Base-by-base conservation (phyloP, 2,329 filamentous ascomycete species). In the Gnomoniopsis smithogilvyi region DNA sequence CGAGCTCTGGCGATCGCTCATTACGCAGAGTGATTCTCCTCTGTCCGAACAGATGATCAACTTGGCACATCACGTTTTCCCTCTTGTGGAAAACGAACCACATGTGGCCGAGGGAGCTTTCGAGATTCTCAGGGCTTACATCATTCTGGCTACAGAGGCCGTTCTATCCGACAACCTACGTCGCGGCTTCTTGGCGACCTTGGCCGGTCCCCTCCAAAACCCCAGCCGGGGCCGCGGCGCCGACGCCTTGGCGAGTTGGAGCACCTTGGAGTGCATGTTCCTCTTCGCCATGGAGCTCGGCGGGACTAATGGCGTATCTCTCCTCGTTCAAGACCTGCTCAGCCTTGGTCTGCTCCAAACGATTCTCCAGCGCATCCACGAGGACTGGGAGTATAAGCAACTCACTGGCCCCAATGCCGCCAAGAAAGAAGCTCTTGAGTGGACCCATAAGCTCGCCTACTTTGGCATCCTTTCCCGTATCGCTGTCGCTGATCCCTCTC, bases 1-100 rank as follows among this genome's bases (percentile, higher is more conserved):
- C 15, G 93, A 97, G 58, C 82, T 99, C 3, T 98, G 94, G 94
- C 81, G 83, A 36, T 85, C 89, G 2, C 85, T 97, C 12, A 73
- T 93, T 41, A 79, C 79, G 63, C 85, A 91, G 67, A 87, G 86
- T 59, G 79, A 81, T 8, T 75, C 84, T 14, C 86, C 89, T 0
- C 75, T 87, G 3, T 80, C 85, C 1, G 74, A 80, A 0, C 84
- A 86, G 15, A 74, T 93, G n/a, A 71, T 89, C 3, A 76, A 79
- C 3, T 78, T 94, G 38, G 80, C 85, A 2, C 81, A 84, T n/a
- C 74, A 81, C 49, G 80, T 85, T 1, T 81, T 92, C 15, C 85
- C 85, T 0, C 78, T 91, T 10, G 77, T 93, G 17, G 84, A 88
- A 50, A 82, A 86, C 34, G 85, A 86, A 48, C 85, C 83, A 6